Conservation (phyloP, 192 early-diverging fungal species). For the Coemansia erecta region DNA sequence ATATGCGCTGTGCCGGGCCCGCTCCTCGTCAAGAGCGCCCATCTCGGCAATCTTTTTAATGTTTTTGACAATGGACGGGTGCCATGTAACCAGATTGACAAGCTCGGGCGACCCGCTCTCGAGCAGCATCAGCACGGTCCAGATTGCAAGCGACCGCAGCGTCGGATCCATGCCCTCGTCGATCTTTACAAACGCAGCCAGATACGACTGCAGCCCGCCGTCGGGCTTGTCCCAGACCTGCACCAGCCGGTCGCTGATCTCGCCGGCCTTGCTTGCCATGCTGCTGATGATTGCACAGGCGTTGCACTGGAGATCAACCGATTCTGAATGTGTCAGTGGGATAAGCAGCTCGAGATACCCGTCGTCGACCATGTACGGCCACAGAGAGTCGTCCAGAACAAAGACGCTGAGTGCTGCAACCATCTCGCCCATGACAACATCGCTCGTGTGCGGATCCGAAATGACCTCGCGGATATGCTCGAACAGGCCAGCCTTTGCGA, state of each 20-base stretch:
- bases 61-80: slow-evolving; percentile 51
- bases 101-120: slow-evolving; percentile 55
- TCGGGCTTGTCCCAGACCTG: slow-evolving; percentile 65
- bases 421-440: slow-evolving; percentile 72
- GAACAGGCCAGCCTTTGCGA: slow-evolving; percentile 74
- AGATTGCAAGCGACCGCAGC: slow-evolving; percentile 80
- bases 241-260: slow-evolving; percentile 61
- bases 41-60: slow-evolving; percentile 39
- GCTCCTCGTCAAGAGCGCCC: slow-evolving; percentile 19
- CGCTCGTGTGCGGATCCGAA: slow-evolving; percentile 22
- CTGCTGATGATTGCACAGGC: slow-evolving; percentile 77
- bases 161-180: slow-evolving; percentile 60
- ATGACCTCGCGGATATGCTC: slow-evolving; percentile 59
- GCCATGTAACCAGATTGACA: slow-evolving; percentile 37
- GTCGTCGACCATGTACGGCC: slow-evolving; percentile 60
- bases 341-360: slow-evolving; percentile 68
- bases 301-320: slow-evolving; percentile 71
- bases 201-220: slow-evolving; percentile 67
- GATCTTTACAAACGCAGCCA: slow-evolving; percentile 65
- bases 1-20: slow-evolving; percentile 31
- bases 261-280: slow-evolving; percentile 57
- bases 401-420: slow-evolving; percentile 81
- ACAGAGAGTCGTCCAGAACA: slow-evolving; percentile 73
- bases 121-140: slow-evolving; percentile 81
- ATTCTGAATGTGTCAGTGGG: slow-evolving; percentile 54